A percentile compares a stretch with the other conserved stretches of the same genome.
phyloP scores from a whole-genome alignment of 345 rosid genomes.

The Toxicodendron radicans region DNA sequence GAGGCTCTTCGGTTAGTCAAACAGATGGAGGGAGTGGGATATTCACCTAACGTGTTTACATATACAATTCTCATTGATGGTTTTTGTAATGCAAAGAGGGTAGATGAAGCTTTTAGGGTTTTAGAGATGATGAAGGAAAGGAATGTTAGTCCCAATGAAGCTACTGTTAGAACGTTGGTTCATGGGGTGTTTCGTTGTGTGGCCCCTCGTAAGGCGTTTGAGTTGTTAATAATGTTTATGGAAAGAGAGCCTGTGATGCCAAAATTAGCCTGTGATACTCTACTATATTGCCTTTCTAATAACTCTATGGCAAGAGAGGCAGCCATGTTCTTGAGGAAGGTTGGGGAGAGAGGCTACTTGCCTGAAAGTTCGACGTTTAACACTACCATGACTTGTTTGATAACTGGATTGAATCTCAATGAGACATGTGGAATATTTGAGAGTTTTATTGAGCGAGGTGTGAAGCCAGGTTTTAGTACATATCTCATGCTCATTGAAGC shows the following conservation, averaged over 20 bases:
- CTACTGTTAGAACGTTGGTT: conserved; percentile 76
- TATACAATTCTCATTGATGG: conserved; percentile 83
- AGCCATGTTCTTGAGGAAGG: conserved; percentile 50
- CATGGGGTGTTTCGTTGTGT: conserved; percentile 67
- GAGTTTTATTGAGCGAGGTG: conserved; percentile 47
- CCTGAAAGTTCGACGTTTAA: conserved; percentile 65
- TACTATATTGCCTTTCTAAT: conserved; percentile 62
- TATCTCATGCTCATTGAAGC: conserved; percentile 65
- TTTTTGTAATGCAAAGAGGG: conserved; percentile 67
- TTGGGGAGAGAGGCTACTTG: conserved; percentile 47
- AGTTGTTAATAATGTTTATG: conserved; percentile 45
- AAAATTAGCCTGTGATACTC: conserved; percentile 56
- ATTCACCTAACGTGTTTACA: conserved; percentile 67
- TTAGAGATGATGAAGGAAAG: conserved; percentile 57
- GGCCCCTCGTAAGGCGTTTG: conserved; percentile 55
- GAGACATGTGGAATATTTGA: conserved; percentile 64
- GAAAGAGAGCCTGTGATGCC: conserved; percentile 48
- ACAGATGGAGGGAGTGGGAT: conserved; percentile 79
- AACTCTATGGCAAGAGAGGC: conserved; percentile 76
- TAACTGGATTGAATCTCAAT: conserved; percentile 53
- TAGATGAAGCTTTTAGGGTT: conserved; percentile 62
- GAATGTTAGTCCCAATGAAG: conserved; percentile 67
- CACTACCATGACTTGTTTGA: conserved; percentile 54
- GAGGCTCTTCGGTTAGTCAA: conserved; percentile 81
- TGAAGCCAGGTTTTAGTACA: conserved; percentile 56